Base-by-base conservation (phyloP, 75 land plant genomes). In the Pinus albicaulis region DNA sequence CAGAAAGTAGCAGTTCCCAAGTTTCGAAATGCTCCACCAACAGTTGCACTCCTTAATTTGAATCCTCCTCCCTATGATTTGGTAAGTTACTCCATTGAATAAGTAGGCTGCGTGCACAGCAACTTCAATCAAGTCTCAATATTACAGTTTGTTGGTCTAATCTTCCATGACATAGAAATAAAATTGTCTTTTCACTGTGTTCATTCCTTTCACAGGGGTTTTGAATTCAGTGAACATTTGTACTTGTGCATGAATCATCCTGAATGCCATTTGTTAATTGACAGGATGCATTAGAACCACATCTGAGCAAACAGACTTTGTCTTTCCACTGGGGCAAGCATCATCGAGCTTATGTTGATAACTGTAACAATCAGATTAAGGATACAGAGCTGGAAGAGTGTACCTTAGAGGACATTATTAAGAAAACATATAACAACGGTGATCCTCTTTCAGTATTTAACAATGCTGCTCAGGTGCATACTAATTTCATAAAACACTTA, bases 271-370 rank as follows among this genome's bases (percentile, higher is more conserved):
- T 19, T 8, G 38, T 66, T 7, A 7, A 38, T 7, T 77, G 44
- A 56, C 73, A 94, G 98, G 79, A 88, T 84, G 90, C 94, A 58
- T 77, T 95, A 84, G 98, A 95, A 72, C 98, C 98, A 53, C 86
- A 93, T 73, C 91, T 95, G 98, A 93, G 98, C 83, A 75, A 77
- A 55, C 76, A 83, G 66, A 89, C 98, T 41, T 61, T 95, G 63
- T 94, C 91, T 71, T 86, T 81, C 55, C 98, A 95, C 70, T 95
- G 96, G 96, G 98, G 94, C 24, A 91, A 88, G 74, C 98, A 91
- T 73, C 98, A 95, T 58, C 87, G 91, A 59, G 82, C 78, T 57
- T 94, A 95, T 76, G 94, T 95, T 31, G 92, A 89, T 17, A 91
- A 81, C 76, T 82, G 93, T 5, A 95, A 93, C 77, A 87, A 77